Base-by-base conservation (phyloP, 257 asterid species). In the Lycium barbarum region DNA sequence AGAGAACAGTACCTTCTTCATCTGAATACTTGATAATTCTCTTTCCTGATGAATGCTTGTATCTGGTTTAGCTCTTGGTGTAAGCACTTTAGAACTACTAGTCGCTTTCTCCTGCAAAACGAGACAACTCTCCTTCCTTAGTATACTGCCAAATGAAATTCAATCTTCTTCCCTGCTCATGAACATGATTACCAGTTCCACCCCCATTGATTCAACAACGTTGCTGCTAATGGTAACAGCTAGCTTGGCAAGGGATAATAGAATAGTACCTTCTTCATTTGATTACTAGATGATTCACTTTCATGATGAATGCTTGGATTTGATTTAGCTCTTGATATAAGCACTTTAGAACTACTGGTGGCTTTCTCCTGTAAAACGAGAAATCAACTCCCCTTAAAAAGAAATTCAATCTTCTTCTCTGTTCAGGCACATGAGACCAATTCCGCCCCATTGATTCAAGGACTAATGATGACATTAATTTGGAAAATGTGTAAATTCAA, bases 21-120 rank as follows among this genome's bases (percentile, higher is more conserved):
- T 86, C 58, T 78, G 83, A 80, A 84, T 87, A 88, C 72, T 83
- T 73, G 91, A 73, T 84, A 84, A 59, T 63, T 86, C 87, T 84
- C 57, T 84, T 82, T 47, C 86, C 40, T 73, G 85, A 87, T 89
- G 88, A 63, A 68, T 78, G 81, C 86, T 90, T 10, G 89, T 72
- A 63, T 22, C 84, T 86, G 89, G 89, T 58, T 84, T 85, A 36
- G 86, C 90, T 83, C 83, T 87, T 51, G 85, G 67, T 68, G 86
- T 74, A 71, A 65, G 63, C 82, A 80, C 89, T 87, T 81, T 90
- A 57, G 80, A 59, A 13, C 65, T 85, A 63, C 86, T 84, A 85
- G 85, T 89, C 87, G 87, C 82, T 83, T 88, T 94, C 73, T 62
- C 91, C 96, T 92, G 92, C 93, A 88, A 83, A 26, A 84, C 49